phyloP scores from a whole-genome alignment of 768 basidiomycete species.

The Termitomyces sp. region DNA sequence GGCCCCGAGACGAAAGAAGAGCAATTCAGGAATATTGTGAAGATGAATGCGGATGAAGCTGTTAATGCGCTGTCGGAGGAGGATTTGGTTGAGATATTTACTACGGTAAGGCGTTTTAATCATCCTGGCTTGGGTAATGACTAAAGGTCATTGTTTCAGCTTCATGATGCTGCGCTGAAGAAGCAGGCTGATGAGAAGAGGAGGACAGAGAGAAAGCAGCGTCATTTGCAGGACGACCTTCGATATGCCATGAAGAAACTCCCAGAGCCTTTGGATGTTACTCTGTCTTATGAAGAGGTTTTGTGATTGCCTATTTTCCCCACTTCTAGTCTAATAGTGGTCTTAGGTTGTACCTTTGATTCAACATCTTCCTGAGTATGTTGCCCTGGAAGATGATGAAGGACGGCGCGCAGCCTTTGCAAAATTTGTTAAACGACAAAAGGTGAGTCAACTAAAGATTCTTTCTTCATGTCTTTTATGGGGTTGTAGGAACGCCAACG shows the following conservation, averaged over 20 bases:
- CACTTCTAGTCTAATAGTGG: neutral
- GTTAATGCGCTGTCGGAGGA: conserved; percentile 42
- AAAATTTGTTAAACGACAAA: conserved; percentile 89
- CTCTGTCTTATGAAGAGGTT: conserved; percentile 79
- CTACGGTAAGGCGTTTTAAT: conserved; percentile 45
- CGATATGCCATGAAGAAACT: conserved; percentile 94
- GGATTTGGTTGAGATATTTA: conserved; percentile 57
- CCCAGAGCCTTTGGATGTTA: conserved; percentile 75
- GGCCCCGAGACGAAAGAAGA: conserved; percentile 59
- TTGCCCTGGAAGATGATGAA: conserved; percentile 87
- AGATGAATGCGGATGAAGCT: conserved; percentile 50
- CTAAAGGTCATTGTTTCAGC: conserved; percentile 34
- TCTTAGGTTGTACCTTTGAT: conserved; percentile 69
- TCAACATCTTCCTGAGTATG: conserved; percentile 80
- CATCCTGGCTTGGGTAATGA: neutral
- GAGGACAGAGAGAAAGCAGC: conserved; percentile 77
- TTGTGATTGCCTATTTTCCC: conserved; percentile 19
- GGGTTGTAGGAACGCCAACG: conserved; percentile 67
- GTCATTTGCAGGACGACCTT: conserved; percentile 92
- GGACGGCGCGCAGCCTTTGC: conserved; percentile 74
- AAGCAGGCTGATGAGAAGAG: conserved; percentile 84
- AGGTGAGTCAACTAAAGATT: conserved; percentile 42
- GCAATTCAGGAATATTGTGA: conserved; percentile 57
- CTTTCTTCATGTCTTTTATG: neutral
- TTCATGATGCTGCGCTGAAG: conserved; percentile 67